These are phyloP conservation scores for Irpex rosettiformis DNA, from an alignment of 1,284 basidiomycete genomes.

Conservation along the genomic window DNA sequence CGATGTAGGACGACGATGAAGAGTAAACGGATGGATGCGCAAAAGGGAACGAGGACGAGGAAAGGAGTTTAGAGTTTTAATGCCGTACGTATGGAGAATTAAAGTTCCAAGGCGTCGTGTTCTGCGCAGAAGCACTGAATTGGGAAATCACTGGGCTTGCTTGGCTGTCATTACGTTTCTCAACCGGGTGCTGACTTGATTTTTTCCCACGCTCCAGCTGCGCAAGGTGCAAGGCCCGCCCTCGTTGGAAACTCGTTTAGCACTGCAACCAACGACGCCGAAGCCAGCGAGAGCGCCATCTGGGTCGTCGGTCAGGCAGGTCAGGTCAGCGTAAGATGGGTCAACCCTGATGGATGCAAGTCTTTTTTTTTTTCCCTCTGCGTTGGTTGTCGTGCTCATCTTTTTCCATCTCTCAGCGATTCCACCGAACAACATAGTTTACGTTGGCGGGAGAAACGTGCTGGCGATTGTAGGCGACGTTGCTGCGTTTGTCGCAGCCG, in stretches of 20 bases:
- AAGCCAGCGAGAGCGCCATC: constrained; percentile 13
- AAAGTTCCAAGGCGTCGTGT: too few relatives aligned
- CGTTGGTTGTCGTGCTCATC: not conserved
- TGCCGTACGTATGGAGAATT: too few relatives aligned
- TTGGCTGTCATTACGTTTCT: too few relatives aligned
- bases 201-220: too few relatives aligned
- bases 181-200: too few relatives aligned
- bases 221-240: constrained; percentile 4
- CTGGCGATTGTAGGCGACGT: constrained; percentile 12
- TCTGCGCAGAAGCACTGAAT: too few relatives aligned
- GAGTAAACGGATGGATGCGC: too few relatives aligned
- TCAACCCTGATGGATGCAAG: constrained; percentile 14
- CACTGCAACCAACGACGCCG: constrained; percentile 7
- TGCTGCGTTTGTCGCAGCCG: not conserved
- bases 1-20: not conserved
- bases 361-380: not conserved
- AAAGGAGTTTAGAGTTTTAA: too few relatives aligned
- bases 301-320: constrained; percentile 8
- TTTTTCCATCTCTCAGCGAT: not conserved
- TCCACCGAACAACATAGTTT: constrained; percentile 9
- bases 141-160: too few relatives aligned
- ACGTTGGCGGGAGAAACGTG: constrained; percentile 6
- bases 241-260: constrained; percentile 12
- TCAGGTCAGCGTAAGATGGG: constrained; percentile 5
- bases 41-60: not conserved